These are phyloP conservation scores for Sparassis latifolia DNA, from an alignment of 1,284 basidiomycete genomes.

Conservation along the genomic window DNA sequence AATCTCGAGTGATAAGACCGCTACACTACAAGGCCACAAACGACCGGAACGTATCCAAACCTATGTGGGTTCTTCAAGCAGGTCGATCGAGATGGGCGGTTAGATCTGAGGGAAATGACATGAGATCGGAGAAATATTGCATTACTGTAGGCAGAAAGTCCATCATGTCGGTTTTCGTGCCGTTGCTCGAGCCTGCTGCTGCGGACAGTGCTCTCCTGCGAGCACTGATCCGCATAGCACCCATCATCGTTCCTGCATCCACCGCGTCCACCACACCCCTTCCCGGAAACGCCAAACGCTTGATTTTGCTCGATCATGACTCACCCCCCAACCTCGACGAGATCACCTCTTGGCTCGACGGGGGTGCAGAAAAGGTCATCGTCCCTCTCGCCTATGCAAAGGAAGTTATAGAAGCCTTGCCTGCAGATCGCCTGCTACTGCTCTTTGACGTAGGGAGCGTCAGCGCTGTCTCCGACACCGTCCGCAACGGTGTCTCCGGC, in stretches of 20 bases:
- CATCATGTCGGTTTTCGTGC: constrained; percentile 55
- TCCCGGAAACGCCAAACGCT: constrained; percentile 29
- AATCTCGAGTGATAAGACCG: constrained; percentile 18
- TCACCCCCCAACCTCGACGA: constrained; percentile 45
- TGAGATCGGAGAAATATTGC: too few relatives aligned
- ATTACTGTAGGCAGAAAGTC: too few relatives aligned
- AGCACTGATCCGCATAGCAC: constrained; percentile 68
- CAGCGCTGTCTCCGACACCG: constrained; percentile 68
- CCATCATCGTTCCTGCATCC: constrained; percentile 52
- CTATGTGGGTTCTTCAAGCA: not conserved
- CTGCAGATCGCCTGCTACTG: constrained; percentile 67
- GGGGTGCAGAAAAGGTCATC: constrained; percentile 74
- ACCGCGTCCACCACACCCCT: constrained; percentile 22
- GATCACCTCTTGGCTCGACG: constrained; percentile 64
- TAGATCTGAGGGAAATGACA: too few relatives aligned
- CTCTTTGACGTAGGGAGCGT: constrained; percentile 67
- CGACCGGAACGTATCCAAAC: not conserved
- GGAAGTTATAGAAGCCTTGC: constrained; percentile 62
- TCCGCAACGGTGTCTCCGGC: constrained; percentile 67
- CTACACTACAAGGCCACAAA: constrained; percentile 11
- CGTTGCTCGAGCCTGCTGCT: constrained; percentile 43
- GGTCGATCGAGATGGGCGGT: too few relatives aligned
- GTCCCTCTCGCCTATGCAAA: constrained; percentile 61
- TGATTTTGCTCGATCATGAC: constrained; percentile 54
- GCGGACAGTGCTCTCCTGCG: constrained; percentile 44